Evolutionary conservation across 2,329 filamentous ascomycete genomes (phyloP).

Genomic region (Diaporthe ilicicola): DNA sequence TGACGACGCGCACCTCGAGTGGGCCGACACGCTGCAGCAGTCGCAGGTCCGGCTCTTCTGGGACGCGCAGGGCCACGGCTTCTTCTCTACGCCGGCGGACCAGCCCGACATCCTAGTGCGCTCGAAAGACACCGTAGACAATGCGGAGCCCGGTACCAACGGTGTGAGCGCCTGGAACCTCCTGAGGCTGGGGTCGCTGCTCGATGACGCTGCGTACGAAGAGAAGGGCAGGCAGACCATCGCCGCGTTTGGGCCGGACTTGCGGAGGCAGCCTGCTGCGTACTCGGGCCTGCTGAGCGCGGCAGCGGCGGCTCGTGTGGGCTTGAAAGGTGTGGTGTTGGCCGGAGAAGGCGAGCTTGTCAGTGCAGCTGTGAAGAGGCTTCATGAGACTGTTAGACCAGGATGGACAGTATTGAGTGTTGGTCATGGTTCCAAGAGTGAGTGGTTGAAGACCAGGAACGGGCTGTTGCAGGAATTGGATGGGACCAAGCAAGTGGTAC

Average conservation of each 20-base stretch:
- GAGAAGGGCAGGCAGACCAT: slow-evolving; percentile 73
- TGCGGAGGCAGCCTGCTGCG: slow-evolving; percentile 77
- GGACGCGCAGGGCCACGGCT: slow-evolving; percentile 65
- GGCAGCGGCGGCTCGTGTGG: background rate
- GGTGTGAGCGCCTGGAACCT: slow-evolving; percentile 81
- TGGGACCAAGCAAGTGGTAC: slow-evolving; percentile 16
- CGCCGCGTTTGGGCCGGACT: slow-evolving; percentile 83
- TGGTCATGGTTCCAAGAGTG: background rate
- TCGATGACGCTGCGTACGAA: slow-evolving; percentile 70
- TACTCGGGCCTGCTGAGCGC: slow-evolving; percentile 20
- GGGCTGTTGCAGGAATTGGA: slow-evolving; percentile 1
- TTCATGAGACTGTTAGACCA: background rate
- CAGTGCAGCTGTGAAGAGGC: background rate
- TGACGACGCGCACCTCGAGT: slow-evolving; percentile 75
- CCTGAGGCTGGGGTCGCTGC: slow-evolving; percentile 73
- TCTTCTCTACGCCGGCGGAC: slow-evolving; percentile 71
- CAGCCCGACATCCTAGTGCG: slow-evolving; percentile 78
- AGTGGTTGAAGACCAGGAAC: slow-evolving; percentile 15
- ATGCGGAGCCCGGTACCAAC: slow-evolving; percentile 84
- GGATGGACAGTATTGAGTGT: slow-evolving; percentile 13
- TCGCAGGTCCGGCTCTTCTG: slow-evolving; percentile 78
- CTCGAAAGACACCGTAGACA: slow-evolving; percentile 90
- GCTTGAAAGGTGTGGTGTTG: slow-evolving; percentile 3
- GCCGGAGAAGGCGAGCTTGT: slow-evolving; percentile 11
- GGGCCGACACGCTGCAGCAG: slow-evolving; percentile 80